Conservation (phyloP, 129 eudicot genomes). For the Helianthus tuberosus region DNA sequence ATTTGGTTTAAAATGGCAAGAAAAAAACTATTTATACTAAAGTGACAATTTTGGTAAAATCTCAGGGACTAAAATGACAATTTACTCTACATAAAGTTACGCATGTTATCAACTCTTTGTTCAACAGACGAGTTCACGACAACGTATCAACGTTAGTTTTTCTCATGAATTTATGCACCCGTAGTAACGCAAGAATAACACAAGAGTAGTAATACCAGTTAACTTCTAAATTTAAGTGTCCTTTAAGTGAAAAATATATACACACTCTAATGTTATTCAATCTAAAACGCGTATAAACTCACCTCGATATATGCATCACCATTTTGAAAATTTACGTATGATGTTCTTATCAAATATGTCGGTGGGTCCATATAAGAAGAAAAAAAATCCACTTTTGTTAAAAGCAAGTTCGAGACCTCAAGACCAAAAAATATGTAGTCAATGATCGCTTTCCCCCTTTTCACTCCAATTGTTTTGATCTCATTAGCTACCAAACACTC, state of each 20-base stretch:
- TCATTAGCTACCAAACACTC: slow-evolving; percentile 37
- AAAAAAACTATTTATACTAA: too few relatives aligned
- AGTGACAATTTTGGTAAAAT: too few relatives aligned
- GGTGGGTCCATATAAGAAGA: slow-evolving; percentile 22
- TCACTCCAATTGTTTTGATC: slow-evolving; percentile 30
- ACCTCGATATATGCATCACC: background rate
- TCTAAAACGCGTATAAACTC: background rate
- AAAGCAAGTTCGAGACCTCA: slow-evolving; percentile 20
- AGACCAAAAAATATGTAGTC: slow-evolving; percentile 31
- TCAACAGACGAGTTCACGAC: too few relatives aligned
- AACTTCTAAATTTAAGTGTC: background rate
- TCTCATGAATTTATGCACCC: too few relatives aligned
- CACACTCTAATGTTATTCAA: background rate
- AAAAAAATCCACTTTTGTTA: slow-evolving; percentile 14
- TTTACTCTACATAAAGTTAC: too few relatives aligned
- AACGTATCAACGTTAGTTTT: too few relatives aligned
- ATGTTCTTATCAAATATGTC: background rate
- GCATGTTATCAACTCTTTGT: too few relatives aligned
- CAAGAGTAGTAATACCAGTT: background rate
- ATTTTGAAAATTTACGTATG: slow-evolving; percentile 9
- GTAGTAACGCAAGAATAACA: too few relatives aligned
- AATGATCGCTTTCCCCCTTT: slow-evolving; percentile 33
- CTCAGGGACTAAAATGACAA: too few relatives aligned
- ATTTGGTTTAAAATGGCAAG: too few relatives aligned
- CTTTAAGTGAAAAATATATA: background rate